Percentiles rank a stretch among this genome's conserved stretches.
These are phyloP conservation scores for Pythium oligandrum DNA, from an alignment of 352 stramenopile genomes.

Conservation along the genomic window DNA sequence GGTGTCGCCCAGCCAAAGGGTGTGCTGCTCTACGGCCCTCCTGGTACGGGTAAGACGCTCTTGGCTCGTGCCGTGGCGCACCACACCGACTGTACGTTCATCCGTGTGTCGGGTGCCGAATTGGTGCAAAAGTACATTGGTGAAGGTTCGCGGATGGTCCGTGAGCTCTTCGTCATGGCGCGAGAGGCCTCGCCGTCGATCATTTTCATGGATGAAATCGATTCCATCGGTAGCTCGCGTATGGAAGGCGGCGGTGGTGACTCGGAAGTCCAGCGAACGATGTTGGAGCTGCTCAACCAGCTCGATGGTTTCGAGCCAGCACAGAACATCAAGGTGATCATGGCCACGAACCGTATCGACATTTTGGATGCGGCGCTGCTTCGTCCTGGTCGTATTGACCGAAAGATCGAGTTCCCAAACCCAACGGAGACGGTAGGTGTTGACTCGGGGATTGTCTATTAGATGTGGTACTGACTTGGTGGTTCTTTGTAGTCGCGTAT, in stretches of 20 bases:
- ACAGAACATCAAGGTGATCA: conserved; percentile 99
- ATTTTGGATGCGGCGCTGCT: conserved; percentile 97
- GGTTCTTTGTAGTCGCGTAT: conserved; percentile 78
- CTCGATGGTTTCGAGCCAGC: conserved; percentile 95
- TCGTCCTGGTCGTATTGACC: conserved; percentile 96
- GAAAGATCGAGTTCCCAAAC: conserved; percentile 99
- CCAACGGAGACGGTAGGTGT: conserved; percentile 90
- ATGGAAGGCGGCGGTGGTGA: conserved; percentile 93
- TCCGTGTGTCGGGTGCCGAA: conserved; percentile 98
- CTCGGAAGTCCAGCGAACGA: conserved; percentile 99
- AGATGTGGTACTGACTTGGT: conserved; percentile 18
- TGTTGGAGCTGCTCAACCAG: conserved; percentile 99
- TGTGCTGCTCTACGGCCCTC: conserved; percentile 94
- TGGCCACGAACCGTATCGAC: conserved; percentile 99
- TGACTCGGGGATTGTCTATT: background rate
- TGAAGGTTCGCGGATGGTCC: conserved; percentile 97
- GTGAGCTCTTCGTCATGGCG: conserved; percentile 99
- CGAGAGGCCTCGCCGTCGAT: conserved; percentile 96
- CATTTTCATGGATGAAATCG: conserved; percentile 99
- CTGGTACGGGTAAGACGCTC: conserved; percentile 98
- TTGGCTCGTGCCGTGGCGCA: conserved; percentile 97
- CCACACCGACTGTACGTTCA: conserved; percentile 99
- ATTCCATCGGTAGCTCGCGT: conserved; percentile 96
- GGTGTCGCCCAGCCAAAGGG: conserved; percentile 98
- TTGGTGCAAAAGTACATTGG: conserved; percentile 99